Conservation (phyloP, 2,329 filamentous ascomycete genomes). For the Aspergillus carbonarius region DNA sequence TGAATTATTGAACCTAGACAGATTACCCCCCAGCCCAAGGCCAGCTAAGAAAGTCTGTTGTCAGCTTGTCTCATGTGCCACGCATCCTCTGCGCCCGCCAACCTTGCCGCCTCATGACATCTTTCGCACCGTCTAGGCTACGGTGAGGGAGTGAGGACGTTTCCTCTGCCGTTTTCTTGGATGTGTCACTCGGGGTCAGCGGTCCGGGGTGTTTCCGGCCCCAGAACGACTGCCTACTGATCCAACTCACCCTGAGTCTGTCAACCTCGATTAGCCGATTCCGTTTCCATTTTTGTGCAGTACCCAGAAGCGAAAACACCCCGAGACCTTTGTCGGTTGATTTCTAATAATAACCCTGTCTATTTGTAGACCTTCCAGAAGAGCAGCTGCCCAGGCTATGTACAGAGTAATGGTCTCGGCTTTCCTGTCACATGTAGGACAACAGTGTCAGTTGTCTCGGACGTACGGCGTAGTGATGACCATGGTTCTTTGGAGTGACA, state of each 20-base stretch:
- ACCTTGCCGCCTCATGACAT: conserved; percentile 1
- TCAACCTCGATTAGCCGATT: background rate
- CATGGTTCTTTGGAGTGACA: background rate
- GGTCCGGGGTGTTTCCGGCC: too few relatives aligned
- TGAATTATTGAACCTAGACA: background rate
- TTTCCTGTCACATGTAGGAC: background rate
- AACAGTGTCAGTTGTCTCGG: background rate
- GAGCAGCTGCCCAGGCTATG: background rate
- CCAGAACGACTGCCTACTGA: too few relatives aligned
- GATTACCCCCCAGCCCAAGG: background rate
- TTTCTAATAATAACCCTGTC: background rate
- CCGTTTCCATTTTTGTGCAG: background rate
- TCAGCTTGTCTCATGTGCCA: background rate
- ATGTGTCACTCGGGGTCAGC: too few relatives aligned
- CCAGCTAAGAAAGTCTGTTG: background rate
- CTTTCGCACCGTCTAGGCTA: background rate
- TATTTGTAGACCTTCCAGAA: background rate
- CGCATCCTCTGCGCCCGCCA: background rate
- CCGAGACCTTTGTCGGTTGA: background rate
- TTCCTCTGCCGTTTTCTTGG: too few relatives aligned
- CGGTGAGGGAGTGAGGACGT: too few relatives aligned
- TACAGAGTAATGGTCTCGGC: background rate
- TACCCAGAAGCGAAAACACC: background rate
- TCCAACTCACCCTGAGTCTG: background rate
- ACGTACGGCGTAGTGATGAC: background rate